Percentiles rank a stretch among this genome's conserved stretches.
phyloP scores from a whole-genome alignment of 2,329 filamentous ascomycete genomes.

The Aspergillus quadricinctus region DNA sequence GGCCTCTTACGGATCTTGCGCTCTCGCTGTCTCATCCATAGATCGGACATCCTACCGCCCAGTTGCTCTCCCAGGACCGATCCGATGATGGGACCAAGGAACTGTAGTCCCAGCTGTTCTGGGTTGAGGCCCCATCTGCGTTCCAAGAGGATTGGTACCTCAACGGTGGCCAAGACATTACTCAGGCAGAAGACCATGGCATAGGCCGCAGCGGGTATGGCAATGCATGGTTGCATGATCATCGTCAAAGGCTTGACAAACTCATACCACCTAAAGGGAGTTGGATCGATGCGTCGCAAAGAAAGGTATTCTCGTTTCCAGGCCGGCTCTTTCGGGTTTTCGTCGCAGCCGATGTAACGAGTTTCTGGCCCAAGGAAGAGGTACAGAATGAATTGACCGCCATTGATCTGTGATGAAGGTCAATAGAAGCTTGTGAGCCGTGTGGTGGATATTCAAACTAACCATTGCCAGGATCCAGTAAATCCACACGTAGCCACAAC shows the following conservation, averaged over 20 bases:
- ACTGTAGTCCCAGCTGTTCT: slow-evolving; percentile 58
- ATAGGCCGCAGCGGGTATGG: slow-evolving; percentile 53
- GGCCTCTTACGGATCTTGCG: slow-evolving; percentile 34
- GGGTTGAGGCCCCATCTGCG: slow-evolving; percentile 55
- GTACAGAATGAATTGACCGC: slow-evolving; percentile 53
- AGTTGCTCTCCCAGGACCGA: slow-evolving; percentile 58
- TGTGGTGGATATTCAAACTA: slow-evolving; percentile 18
- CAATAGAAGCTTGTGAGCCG: slow-evolving; percentile 2
- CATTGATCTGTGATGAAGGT: slow-evolving; percentile 45
- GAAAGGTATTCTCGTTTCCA: slow-evolving; percentile 46
- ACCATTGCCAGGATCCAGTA: slow-evolving; percentile 57
- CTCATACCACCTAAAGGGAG: slow-evolving; percentile 45
- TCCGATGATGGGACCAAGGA: slow-evolving; percentile 56
- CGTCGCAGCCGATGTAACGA: slow-evolving; percentile 41
- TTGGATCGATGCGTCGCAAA: slow-evolving; percentile 50
- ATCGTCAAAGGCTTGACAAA: slow-evolving; percentile 52
- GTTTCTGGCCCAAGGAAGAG: slow-evolving; percentile 55
- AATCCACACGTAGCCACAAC: slow-evolving; percentile 56
- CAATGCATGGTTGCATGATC: slow-evolving; percentile 43
- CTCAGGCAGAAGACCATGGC: slow-evolving; percentile 56
- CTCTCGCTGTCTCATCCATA: slow-evolving; percentile 50
- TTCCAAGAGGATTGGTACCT: slow-evolving; percentile 56
- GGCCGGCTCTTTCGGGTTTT: slow-evolving; percentile 18
- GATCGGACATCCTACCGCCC: slow-evolving; percentile 53
- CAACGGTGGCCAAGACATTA: slow-evolving; percentile 53